Base-by-base conservation (phyloP, 1,284 basidiomycete species). In the Prillingera fragicola region DNA sequence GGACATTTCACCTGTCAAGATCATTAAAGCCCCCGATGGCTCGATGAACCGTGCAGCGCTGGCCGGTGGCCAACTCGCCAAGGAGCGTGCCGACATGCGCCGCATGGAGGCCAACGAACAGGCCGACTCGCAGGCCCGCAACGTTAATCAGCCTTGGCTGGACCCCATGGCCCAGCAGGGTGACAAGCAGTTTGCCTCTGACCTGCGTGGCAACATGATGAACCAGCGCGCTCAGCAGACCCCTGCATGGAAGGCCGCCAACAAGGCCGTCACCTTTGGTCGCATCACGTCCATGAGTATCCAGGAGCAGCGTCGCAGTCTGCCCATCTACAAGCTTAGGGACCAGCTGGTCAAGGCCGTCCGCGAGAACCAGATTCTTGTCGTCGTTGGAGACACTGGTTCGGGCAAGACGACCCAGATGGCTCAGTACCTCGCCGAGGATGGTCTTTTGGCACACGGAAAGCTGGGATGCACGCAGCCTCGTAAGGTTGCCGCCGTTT, bases 401-500 rank as follows among this genome's bases (percentile, higher is more conserved):
- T 91, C 87, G 3, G 89, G 89, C 8, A 94, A 94, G 70, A 92
- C 89, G 12, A 90, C 87, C 0, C 89, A 94, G 66, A 90, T 94
- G 85, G 85, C 85, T 1, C 90, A 94, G 71, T 94, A 91, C 62
- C 77, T 94, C 29, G 88, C 88, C 5, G 89, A 94, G 71, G 79
- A 84, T 46, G 89, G 89, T 0, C 87, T 84, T 55, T 83, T 87
- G 2, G 90, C 95, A 60, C 79, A 72, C 52, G 87, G 89, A 45
- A 84, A 84, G 56, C 91, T 98, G 55, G 94, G 92, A 4, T 97
- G 94, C 64, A 98, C 94, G 1, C 94, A 98, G 69, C 94, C 94
- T 31, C 85, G 94, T 74, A 91, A 92, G 78, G 94, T 98, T 13
- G 94, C 94, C 23, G 94, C 94, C 8, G 95, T 97, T 79, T 96